phyloP scores from a whole-genome alignment of 2,329 filamentous ascomycete genomes.

The Talaromyces sp. region DNA sequence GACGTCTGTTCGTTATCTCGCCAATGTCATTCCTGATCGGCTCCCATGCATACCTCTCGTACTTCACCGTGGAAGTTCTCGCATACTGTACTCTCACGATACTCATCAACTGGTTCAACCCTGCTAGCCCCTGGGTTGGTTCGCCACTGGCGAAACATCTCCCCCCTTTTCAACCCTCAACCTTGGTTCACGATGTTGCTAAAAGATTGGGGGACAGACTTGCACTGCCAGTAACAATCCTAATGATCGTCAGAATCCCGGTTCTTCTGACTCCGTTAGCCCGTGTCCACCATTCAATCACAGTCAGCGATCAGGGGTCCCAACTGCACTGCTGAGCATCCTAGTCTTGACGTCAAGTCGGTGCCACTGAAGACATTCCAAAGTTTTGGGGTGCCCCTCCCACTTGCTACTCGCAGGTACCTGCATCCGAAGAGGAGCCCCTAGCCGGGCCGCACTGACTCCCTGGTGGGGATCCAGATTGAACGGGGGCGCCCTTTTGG shows the following conservation, averaged over 20 bases:
- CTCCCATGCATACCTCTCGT: too few relatives aligned
- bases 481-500: neutral
- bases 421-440: slow-evolving; percentile 20
- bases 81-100: neutral
- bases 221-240: neutral
- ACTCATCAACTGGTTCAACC: neutral
- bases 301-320: neutral
- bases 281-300: neutral
- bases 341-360: neutral
- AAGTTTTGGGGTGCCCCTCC: neutral
- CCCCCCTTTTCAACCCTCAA: neutral
- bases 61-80: too few relatives aligned
- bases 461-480: slow-evolving; percentile 11
- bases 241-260: neutral
- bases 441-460: slow-evolving; percentile 13
- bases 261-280: neutral
- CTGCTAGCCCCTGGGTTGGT: neutral
- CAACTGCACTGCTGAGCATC: neutral
- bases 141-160: slow-evolving; percentile 3
- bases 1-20: too few relatives aligned
- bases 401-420: slow-evolving; percentile 14
- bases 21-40: too few relatives aligned
- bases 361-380: neutral
- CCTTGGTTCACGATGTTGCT: neutral
- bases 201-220: neutral